phyloP scores from a whole-genome alignment of 2,329 filamentous ascomycete species.

The Thielaviopsis euricoi region DNA sequence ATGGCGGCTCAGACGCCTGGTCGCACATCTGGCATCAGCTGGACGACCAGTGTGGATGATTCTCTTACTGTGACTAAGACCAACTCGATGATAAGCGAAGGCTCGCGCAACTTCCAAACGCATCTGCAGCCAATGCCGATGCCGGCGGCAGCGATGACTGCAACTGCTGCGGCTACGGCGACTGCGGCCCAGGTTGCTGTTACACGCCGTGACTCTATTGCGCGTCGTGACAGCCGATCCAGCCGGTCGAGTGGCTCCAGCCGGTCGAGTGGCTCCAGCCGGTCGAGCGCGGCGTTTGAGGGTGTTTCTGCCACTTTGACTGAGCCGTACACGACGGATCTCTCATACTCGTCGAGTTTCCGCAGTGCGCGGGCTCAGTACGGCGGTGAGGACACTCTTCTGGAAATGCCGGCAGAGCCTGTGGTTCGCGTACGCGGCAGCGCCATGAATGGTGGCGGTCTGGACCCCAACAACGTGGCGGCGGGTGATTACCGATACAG shows the following conservation, averaged over 20 bases:
- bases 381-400: constrained; percentile 9
- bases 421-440: background rate
- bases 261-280: background rate
- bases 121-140: constrained; percentile 2
- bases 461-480: background rate
- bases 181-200: background rate
- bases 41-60: background rate
- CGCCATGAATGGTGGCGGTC: background rate
- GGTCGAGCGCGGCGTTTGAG: background rate
- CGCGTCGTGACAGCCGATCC: background rate
- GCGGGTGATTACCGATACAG: constrained; percentile 8
- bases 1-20: background rate
- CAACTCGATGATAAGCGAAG: background rate
- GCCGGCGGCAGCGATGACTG: background rate
- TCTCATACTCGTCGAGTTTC: constrained; percentile 4
- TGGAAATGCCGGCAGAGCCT: background rate
- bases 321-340: constrained; percentile 6
- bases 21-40: constrained; percentile 1
- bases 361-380: constrained; percentile 6
- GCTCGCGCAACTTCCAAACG: background rate
- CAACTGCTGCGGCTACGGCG: background rate
- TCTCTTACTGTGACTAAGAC: background rate
- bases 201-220: background rate
- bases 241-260: background rate
- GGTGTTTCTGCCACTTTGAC: background rate